A percentile compares a stretch with the other conserved stretches of the same genome.
Evolutionary conservation across 306 rosid genomes (phyloP).

Genomic region (Begonia masoniana): DNA sequence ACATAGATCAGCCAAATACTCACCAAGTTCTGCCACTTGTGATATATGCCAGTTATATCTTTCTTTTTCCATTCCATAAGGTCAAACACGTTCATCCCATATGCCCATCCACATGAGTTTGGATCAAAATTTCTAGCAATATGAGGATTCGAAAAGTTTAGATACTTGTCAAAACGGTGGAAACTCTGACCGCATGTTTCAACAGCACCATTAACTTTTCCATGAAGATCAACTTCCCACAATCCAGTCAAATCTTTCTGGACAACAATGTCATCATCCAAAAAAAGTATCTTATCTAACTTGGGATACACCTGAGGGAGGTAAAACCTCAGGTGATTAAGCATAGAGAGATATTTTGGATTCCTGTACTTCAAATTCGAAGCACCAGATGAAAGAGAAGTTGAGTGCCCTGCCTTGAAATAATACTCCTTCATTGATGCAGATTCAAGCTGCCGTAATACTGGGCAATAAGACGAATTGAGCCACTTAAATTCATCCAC

Average conservation of each 20-base stretch:
- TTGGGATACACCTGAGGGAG: constrained; percentile 95
- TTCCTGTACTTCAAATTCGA: constrained; percentile 93
- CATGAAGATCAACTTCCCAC: constrained; percentile 71
- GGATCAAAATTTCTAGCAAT: constrained; percentile 94
- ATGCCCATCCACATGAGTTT: constrained; percentile 98
- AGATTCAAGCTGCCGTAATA: constrained; percentile 90
- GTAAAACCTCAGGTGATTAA: constrained; percentile 93
- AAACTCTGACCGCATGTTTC: constrained; percentile 97
- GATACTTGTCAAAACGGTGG: constrained; percentile 93
- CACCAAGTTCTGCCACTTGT: constrained; percentile 98
- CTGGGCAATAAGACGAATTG: constrained; percentile 93
- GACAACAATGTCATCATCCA: constrained; percentile 94
- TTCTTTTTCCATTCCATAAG: constrained; percentile 81
- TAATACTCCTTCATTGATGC: constrained; percentile 93
- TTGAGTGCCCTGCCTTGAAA: constrained; percentile 91
- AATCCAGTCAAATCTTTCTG: constrained; percentile 93
- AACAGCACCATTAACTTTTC: constrained; percentile 98
- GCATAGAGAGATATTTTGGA: constrained; percentile 98
- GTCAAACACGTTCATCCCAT: constrained; percentile 95
- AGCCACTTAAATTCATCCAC: constrained; percentile 94
- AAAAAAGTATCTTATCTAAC: constrained; percentile 83
- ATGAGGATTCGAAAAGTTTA: constrained; percentile 85
- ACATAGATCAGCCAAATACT: constrained; percentile 11
- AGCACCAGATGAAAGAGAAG: constrained; percentile 48
- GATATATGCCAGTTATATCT: constrained; percentile 97